Evolutionary conservation across 768 basidiomycete species (phyloP).

Genomic region (Vararia minispora): DNA sequence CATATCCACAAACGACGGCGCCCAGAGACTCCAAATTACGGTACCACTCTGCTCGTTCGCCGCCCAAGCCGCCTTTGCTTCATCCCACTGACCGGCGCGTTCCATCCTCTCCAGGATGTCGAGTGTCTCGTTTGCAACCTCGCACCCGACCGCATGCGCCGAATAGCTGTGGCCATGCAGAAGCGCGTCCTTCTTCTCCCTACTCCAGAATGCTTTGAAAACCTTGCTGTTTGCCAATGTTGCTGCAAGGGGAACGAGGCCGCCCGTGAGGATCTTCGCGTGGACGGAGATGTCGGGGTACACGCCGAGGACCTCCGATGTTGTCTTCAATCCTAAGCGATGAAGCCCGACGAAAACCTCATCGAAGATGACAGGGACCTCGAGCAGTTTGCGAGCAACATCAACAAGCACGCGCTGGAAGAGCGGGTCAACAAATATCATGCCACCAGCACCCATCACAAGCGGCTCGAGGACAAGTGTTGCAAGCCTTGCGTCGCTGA

Average conservation of each 20-base stretch:
- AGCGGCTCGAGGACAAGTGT: constrained; percentile 87
- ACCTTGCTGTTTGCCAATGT: constrained; percentile 76
- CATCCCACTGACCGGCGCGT: constrained; percentile 42
- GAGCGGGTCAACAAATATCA: constrained; percentile 95
- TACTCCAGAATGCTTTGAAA: constrained; percentile 69
- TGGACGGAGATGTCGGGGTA: constrained; percentile 84
- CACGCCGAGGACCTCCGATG: constrained; percentile 53
- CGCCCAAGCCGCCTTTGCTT: constrained; percentile 51
- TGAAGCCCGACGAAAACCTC: constrained; percentile 94
- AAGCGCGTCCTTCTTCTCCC: constrained; percentile 72
- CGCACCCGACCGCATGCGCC: constrained; percentile 87
- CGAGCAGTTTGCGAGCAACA: constrained; percentile 51
- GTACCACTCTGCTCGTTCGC: neutral
- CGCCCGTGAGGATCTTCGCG: constrained; percentile 91
- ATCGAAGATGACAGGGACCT: constrained; percentile 88
- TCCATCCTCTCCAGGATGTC: constrained; percentile 45
- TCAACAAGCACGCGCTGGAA: constrained; percentile 88
- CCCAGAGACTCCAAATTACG: constrained; percentile 82
- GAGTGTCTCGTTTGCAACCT: constrained; percentile 78
- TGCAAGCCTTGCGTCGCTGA: constrained; percentile 40
- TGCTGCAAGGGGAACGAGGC: constrained; percentile 74
- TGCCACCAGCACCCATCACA: constrained; percentile 91
- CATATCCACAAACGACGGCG: constrained; percentile 51
- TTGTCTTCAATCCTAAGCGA: constrained; percentile 66
- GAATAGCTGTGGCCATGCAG: constrained; percentile 96